Evolutionary conservation across 495 filamentous ascomycete species (phyloP), one percentile per base, ranked within the genome.

Genomic region (Evernia prunastri): DNA sequence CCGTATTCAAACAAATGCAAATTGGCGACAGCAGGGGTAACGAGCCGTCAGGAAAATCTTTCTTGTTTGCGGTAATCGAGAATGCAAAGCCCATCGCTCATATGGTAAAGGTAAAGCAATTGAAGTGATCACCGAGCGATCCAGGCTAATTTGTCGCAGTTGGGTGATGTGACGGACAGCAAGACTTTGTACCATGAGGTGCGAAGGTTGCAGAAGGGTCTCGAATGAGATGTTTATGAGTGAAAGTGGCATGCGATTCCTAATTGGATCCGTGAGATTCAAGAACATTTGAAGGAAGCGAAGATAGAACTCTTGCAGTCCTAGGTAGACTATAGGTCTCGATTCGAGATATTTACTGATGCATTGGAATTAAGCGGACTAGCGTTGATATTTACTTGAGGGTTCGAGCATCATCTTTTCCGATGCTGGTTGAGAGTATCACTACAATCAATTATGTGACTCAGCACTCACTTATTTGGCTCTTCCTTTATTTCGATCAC

Each of bases 1-100:
- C 84, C 1, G 78, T 96, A 61, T 82, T 88, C 56, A 86, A 87
- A 68, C 81, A 83, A 8, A 88, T 92, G 83, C 81, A 82, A 42
- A 86, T 89, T 68, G 84, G 88, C 37, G 85, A 89, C 60, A 65
- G 72, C 17, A 68, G 72, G 33, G 83, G 83, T 61, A 77, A 78
- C 5, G 70, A 77, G 62, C 82, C 81, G 10, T 73, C 74, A 40
- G 72, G 70, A 27, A 88, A 84, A 66, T 80, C 83, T 58, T 80
- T 87, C 57, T 74, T 83, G 49, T 81, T 88, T 65, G 79, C 84
- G 25, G 84, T 87, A 65, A 79, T 87, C 57, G 87, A 84, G 64
- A 80, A 84, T 25, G 79, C 79, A 12, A 81, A 77, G 61, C 78
- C 81, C 49, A 75, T 84, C 33, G 81, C 84, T 69, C 78, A 91